A percentile compares a stretch with the other conserved stretches of the same genome.
phyloP scores from a whole-genome alignment of 228 moss, liverwort and hornwort species.

The Sphagnum fallax region DNA sequence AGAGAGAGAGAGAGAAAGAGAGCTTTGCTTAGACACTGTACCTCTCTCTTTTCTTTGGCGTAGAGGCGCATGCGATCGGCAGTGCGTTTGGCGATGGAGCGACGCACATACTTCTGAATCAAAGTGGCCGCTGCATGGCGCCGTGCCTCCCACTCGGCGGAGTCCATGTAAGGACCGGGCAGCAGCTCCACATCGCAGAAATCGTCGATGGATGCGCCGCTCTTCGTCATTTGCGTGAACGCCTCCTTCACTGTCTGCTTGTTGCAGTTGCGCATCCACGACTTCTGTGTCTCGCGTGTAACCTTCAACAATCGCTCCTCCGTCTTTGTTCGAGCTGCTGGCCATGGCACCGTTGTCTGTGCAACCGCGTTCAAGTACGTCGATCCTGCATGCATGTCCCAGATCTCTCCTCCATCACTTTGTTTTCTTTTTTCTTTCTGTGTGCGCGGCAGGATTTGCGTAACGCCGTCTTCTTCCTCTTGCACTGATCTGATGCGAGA shows the following conservation, averaged over 20 bases:
- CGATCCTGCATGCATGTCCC: slow-evolving; percentile 7
- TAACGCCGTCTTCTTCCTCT: not conserved
- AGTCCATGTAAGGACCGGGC: slow-evolving; percentile 37
- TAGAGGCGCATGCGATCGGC: slow-evolving; percentile 35
- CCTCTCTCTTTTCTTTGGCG: slow-evolving; percentile 32
- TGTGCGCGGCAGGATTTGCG: not conserved
- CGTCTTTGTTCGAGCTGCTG: slow-evolving; percentile 6
- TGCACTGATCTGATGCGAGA: not conserved
- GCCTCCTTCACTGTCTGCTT: slow-evolving; percentile 39
- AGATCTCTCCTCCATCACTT: not conserved
- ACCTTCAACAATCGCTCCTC: slow-evolving; percentile 2
- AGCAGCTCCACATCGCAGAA: slow-evolving; percentile 22
- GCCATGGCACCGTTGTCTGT: slow-evolving; percentile 23
- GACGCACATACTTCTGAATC: slow-evolving; percentile 43
- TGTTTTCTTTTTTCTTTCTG: not conserved
- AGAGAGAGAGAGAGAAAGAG: no score
- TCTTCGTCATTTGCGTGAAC: slow-evolving; percentile 44
- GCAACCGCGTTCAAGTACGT: slow-evolving; percentile 21
- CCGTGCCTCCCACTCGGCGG: slow-evolving; percentile 35
- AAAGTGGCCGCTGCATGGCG: slow-evolving; percentile 30
- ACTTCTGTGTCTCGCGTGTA: slow-evolving; percentile 36
- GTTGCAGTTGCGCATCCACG: slow-evolving; percentile 14
- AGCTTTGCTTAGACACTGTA: not conserved
- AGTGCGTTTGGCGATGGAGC: slow-evolving; percentile 26
- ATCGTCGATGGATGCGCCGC: slow-evolving; percentile 26